Percentiles rank a stretch among this genome's conserved stretches.
Evolutionary conservation across 768 basidiomycete species (phyloP).

Genomic region (Tylopilus felleus): DNA sequence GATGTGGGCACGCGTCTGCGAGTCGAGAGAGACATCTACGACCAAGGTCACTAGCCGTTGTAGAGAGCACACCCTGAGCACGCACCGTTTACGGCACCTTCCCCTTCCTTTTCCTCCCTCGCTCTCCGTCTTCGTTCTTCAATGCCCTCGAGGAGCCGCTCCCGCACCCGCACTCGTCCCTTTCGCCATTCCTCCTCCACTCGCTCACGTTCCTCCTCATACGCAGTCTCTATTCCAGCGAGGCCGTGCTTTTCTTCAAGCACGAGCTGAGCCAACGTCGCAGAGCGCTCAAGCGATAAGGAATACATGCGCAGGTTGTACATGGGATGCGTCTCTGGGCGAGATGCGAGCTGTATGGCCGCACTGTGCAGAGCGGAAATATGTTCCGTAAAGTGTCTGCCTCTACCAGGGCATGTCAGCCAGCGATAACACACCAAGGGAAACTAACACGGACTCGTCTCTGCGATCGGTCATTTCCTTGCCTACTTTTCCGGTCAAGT

Average conservation of each 20-base stretch:
- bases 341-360: slow-evolving; percentile 60
- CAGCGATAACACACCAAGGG: not conserved
- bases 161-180: slow-evolving; percentile 71
- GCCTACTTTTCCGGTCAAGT: slow-evolving; percentile 63
- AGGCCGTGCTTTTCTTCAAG: slow-evolving; percentile 67
- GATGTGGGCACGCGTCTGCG: slow-evolving; percentile 74
- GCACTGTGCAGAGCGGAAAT: slow-evolving; percentile 58
- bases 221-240: slow-evolving; percentile 64
- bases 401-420: slow-evolving; percentile 37
- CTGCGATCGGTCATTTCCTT: slow-evolving; percentile 73
- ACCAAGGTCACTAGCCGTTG: slow-evolving; percentile 1
- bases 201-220: slow-evolving; percentile 71
- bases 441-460: slow-evolving; percentile 58
- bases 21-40: slow-evolving; percentile 68
- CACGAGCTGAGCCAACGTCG: slow-evolving; percentile 61
- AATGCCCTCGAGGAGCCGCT: slow-evolving; percentile 78
- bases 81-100: slow-evolving; percentile 70
- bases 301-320: slow-evolving; percentile 75
- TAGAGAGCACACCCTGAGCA: slow-evolving; percentile 9
- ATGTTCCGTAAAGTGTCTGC: slow-evolving; percentile 59
- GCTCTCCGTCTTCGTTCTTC: slow-evolving; percentile 77
- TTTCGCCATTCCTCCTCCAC: slow-evolving; percentile 83
- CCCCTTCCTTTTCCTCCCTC: slow-evolving; percentile 86
- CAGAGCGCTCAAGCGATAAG: slow-evolving; percentile 71
- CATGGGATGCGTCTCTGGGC: slow-evolving; percentile 60